Conservation (phyloP, 1,284 basidiomycete species). For the Boletus semigastroideus region DNA sequence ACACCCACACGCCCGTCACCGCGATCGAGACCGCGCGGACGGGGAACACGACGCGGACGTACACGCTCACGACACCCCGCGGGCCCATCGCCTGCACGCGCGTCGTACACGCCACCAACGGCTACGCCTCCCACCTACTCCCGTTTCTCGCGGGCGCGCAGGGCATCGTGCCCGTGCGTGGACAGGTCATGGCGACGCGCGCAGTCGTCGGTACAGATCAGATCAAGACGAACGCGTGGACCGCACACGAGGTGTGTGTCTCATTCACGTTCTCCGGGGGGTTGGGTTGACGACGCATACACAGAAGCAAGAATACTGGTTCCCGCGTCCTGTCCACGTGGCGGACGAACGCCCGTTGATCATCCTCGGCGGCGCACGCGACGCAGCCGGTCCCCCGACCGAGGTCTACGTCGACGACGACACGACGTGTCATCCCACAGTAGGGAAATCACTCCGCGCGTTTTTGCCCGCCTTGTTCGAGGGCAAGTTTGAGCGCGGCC, state of each 20-base stretch:
- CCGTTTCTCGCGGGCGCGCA: slow-evolving; percentile 53
- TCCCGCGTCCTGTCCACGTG: slow-evolving; percentile 58
- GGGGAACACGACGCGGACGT: slow-evolving; percentile 2
- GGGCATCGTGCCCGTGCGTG: slow-evolving; percentile 71
- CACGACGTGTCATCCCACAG: slow-evolving; percentile 45
- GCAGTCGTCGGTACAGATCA: slow-evolving; percentile 44
- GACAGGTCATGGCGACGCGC: slow-evolving; percentile 67
- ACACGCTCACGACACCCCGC: slow-evolving; percentile 48
- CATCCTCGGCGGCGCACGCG: slow-evolving; percentile 73
- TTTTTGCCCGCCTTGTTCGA: slow-evolving; percentile 66
- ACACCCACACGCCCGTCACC: slow-evolving; percentile 70
- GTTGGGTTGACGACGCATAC: too few species aligned
- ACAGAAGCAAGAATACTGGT: slow-evolving; percentile 71
- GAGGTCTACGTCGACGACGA: slow-evolving; percentile 67
- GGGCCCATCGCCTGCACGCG: slow-evolving; percentile 56
- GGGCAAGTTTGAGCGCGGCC: slow-evolving; percentile 44
- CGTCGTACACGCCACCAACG: slow-evolving; percentile 82
- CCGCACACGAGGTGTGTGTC: slow-evolving; percentile 38
- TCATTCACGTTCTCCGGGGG: too few species aligned
- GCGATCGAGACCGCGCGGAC: slow-evolving; percentile 31
- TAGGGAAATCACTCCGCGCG: slow-evolving; percentile 49
- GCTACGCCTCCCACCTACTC: slow-evolving; percentile 64
- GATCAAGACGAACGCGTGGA: slow-evolving; percentile 42
- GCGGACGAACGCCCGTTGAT: slow-evolving; percentile 49
- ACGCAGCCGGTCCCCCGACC: slow-evolving; percentile 40